Base-by-base conservation (phyloP, 352 stramenopile genomes). In the Plasmopara muralis region DNA sequence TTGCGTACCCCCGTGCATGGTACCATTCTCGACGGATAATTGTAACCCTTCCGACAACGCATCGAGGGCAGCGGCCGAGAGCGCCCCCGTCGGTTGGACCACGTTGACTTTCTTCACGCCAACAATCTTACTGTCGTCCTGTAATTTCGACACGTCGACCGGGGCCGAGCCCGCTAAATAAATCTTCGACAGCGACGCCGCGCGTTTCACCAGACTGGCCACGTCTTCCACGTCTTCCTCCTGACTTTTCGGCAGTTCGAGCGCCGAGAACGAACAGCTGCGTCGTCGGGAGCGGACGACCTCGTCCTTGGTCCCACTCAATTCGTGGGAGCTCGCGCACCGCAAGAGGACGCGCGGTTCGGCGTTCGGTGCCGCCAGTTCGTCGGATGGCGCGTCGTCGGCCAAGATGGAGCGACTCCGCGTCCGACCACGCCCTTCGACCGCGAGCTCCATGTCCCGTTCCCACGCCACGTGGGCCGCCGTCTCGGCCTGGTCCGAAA, bases 341-440 rank as follows among this genome's bases (percentile, higher is more conserved):
- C 64, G 62, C 33, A 70, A 62, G 44, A 72, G 50, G 61, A 62
- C 56, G 67, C 71, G 41, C 62, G 58, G 53, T 29, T 37, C 44
- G n/a, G n/a, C n/a, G n/a, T n/a, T n/a, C n/a, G n/a, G 20, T 3
- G 20, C 20, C 20, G 20, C 20, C 20, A 1, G 5, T 34, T 34
- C 41, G 42, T 42, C 54, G 18, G 41, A 30, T 55, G 15, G 13
- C 10, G 66, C 58, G n/a, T 77, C 59, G 54, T 78, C 71, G 9
- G 67, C 81, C n/a, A 89, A 62, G 57, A 93, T 88, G 46, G 83
- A 93, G 41, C 78, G 80, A 40, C 78, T 90, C 43, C 83, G 80
- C 47, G 77, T 85, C 45, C 83, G 80, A 1, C 80, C 83, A 52
- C 83, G 77, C 54, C 68, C 66, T 37, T 89, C 65, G 18, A 93